Conservation (phyloP, 192 early-diverging fungal genomes). For the Coemansia guatemalensis region DNA sequence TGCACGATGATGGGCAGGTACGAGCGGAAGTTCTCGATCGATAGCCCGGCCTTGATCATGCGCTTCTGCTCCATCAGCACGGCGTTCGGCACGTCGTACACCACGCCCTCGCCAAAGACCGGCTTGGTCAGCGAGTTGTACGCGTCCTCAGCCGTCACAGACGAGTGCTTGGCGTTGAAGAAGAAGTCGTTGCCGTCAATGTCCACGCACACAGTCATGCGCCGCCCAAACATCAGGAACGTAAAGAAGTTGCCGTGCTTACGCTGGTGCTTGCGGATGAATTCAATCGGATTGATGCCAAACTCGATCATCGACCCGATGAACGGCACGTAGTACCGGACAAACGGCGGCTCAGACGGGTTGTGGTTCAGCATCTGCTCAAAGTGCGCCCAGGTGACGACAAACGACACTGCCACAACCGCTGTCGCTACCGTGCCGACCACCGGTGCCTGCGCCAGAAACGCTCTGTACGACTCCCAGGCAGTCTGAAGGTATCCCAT, state of each 20-base stretch:
- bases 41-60: constrained; percentile 93
- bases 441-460: constrained; percentile 41
- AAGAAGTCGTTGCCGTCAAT: constrained; percentile 95
- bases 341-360: constrained; percentile 66
- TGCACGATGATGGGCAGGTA: constrained; percentile 86
- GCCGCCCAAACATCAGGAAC: constrained; percentile 88
- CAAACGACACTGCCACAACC: constrained; percentile 25
- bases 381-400: constrained; percentile 49
- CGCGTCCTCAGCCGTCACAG: constrained; percentile 89
- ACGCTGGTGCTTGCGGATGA: constrained; percentile 79
- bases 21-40: constrained; percentile 79
- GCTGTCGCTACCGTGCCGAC: constrained; percentile 21
- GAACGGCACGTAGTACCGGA: constrained; percentile 80
- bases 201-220: constrained; percentile 85
- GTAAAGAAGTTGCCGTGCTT: constrained; percentile 90
- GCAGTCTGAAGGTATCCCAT: constrained; percentile 36
- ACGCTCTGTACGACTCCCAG: constrained; percentile 35
- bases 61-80: constrained; percentile 99
- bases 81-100: constrained; percentile 91
- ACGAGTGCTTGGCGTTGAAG: constrained; percentile 86
- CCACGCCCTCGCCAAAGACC: constrained; percentile 93
- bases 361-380: constrained; percentile 44
- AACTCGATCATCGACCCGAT: constrained; percentile 85
- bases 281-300: constrained; percentile 87
- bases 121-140: constrained; percentile 92